Evolutionary conservation across 257 asterid genomes (phyloP), one percentile per base, ranked within the genome.

Genomic region (Jasminum sambac): DNA sequence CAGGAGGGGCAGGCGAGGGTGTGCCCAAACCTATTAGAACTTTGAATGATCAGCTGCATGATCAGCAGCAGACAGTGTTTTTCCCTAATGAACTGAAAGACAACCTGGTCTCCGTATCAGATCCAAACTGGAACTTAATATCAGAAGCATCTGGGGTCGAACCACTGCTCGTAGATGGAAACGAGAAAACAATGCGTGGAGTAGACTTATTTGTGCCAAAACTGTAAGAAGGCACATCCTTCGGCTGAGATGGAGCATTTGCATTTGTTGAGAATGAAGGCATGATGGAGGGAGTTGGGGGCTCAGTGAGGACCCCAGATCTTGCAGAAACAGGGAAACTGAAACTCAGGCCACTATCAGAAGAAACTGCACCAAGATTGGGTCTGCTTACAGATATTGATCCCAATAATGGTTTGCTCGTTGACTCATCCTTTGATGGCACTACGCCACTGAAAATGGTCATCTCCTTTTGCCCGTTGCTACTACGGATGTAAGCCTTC

Each of bases 231-330:
- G 97, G 71, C 42, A 39, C 76, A 62, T 72, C 88, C 5, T 55
- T 72, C 12, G 83, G 80, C 74, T 72, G 81, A 46, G 89, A 39
- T 42, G 36, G 55, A 65, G 63, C 21, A 62, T 73, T 80, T 12
- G 63, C 21, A 62, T 73, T 80, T 12, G 71, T 68, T 2, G 84
- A 74, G 39, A 81, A 60, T 11, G 84, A 80, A 70, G 97, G 95
- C 74, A 76, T 71, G 71, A 91, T 70, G 25, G 98, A 90, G 8
- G 98, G 97, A 5, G 97, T 90, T 48, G 97, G 97, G 11, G 93
- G 97, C 80, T 90, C 97, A 34, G 97, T 83, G 61, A 83, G 74
- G 13, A 62, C 80, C 60, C 89, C 87, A 0, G 89, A 76, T 73
- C 88, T 73, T 50, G 89, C 76, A 66, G 92, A 78, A 66, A 87